Base-by-base conservation (phyloP, 371 early-diverging fungal species). In the Mortierella sp. region DNA sequence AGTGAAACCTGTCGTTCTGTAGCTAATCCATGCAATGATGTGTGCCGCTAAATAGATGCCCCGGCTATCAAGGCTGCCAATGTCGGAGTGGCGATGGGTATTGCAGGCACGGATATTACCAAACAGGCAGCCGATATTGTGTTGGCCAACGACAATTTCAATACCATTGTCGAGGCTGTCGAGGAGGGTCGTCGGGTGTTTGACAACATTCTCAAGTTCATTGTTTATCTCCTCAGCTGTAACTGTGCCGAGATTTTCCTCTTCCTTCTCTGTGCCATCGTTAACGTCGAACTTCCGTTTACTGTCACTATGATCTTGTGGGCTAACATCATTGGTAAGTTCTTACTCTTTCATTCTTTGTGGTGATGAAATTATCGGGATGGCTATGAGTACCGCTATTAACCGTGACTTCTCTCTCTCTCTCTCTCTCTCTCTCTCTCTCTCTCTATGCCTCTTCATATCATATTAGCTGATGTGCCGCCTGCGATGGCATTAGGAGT, bases 151-250 rank as follows among this genome's bases (percentile, higher is more conserved):
- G 96, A 96, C 84, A 93, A 96, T 87, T 96, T 97, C 83, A 89
- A 94, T 65, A 96, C 96, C 43, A 95, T 97, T 78, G 94, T 96
- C 38, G 91, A 89, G 46, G 96, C 96, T 32, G 93, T 97, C 29
- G 89, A 91, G 80, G 96, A 96, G 88, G 97, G 97, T 65, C 93
- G 98, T 58, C 94, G 94, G 41, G 96, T 97, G 21, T 97, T 96
- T 90, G 95, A 95, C 88, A 99, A 99, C 88, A 98, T 99, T 89
- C 90, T 95, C 78, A 97, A 98, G 80, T 98, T 98, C 85, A 95
- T 98, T 65, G 95, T 96, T 5, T 97, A 97, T 82, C 93, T 99
- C 88, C 88, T 99, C 48, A 93, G 94, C 49, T 97, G 97, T 76
- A 99, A 99, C 83, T 93, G 94, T 24, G 95, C 94, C 63, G 96